Percentiles rank a stretch among this genome's conserved stretches.
Conservation (phyloP, 2,329 filamentous ascomycete genomes). For the Xylariales sp. region DNA sequence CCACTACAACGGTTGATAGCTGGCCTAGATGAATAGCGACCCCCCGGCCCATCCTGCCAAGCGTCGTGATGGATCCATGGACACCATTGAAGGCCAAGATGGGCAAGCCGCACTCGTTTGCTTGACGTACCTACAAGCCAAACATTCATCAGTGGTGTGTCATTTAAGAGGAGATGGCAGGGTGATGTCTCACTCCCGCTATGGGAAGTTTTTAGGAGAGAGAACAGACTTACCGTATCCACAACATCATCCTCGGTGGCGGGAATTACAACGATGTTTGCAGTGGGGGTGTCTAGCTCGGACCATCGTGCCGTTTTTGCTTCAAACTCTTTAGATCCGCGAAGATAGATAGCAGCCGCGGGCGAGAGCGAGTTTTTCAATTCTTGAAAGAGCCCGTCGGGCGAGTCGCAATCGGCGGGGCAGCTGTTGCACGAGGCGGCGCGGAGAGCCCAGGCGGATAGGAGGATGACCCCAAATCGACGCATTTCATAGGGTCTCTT, state of each 20-base stretch:
- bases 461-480: constrained; percentile 3
- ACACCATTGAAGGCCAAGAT: constrained; percentile 24
- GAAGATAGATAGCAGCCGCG: constrained; percentile 5
- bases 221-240: constrained; percentile 13
- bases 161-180: not conserved
- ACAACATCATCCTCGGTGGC: constrained; percentile 28
- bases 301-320: constrained; percentile 25
- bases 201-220: too few relatives aligned
- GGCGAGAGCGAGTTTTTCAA: constrained; percentile 11
- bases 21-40: constrained; percentile 39
- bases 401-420: not conserved
- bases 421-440: not conserved
- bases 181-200: too few relatives aligned
- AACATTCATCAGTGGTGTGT: constrained; percentile 2
- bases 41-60: constrained; percentile 21
- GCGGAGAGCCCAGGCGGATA: constrained; percentile 41
- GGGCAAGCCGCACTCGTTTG: constrained; percentile 9
- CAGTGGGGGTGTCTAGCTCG: constrained; percentile 9
- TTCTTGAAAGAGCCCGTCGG: not conserved
- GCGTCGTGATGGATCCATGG: constrained; percentile 25
- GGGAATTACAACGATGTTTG: constrained; percentile 18
- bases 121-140: constrained; percentile 23
- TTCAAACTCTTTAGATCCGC: constrained; percentile 13
- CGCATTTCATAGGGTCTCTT: constrained; percentile 8
- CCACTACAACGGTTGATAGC: constrained; percentile 45